Evolutionary conservation across 345 rosid genomes (phyloP).

Genomic region (Hibiscus trionum): DNA sequence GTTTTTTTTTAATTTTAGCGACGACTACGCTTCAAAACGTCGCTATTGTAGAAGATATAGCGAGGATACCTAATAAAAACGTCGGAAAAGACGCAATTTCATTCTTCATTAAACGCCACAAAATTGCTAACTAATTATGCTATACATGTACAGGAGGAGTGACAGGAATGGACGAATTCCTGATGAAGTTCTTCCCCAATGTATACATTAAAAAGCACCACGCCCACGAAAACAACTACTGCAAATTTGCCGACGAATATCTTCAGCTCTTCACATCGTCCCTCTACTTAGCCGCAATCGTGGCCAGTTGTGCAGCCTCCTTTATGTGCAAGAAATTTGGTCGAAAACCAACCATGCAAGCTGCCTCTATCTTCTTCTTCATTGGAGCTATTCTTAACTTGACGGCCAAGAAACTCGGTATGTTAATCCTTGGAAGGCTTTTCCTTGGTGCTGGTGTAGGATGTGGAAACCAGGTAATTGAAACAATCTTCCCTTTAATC

Average conservation of each 20-base stretch:
- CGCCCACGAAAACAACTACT: conserved; percentile 57
- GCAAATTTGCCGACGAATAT: conserved; percentile 51
- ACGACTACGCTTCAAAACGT: not conserved
- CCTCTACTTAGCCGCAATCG: conserved; percentile 51
- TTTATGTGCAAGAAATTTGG: conserved; percentile 33
- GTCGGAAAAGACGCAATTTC: not conserved
- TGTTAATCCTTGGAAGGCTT: conserved; percentile 57
- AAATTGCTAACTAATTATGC: not conserved
- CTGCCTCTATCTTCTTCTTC: conserved; percentile 59
- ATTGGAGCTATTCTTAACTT: conserved; percentile 47
- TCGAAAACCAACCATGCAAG: conserved; percentile 41
- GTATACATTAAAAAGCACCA: conserved; percentile 56
- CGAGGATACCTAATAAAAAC: not conserved
- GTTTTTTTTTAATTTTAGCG: not conserved
- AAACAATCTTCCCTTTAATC: not conserved
- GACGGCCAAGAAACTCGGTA: conserved; percentile 30
- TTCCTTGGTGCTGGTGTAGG: conserved; percentile 62
- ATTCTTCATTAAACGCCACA: not conserved
- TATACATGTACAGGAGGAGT: conserved; percentile 64
- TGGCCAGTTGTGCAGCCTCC: conserved; percentile 45
- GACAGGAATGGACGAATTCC: conserved; percentile 68
- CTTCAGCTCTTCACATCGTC: conserved; percentile 79
- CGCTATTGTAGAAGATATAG: not conserved
- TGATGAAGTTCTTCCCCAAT: conserved; percentile 48
- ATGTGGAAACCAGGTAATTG: conserved; percentile 59